Evolutionary conservation across 305 asterid species (phyloP).

Genomic region (Petunia hybrid): DNA sequence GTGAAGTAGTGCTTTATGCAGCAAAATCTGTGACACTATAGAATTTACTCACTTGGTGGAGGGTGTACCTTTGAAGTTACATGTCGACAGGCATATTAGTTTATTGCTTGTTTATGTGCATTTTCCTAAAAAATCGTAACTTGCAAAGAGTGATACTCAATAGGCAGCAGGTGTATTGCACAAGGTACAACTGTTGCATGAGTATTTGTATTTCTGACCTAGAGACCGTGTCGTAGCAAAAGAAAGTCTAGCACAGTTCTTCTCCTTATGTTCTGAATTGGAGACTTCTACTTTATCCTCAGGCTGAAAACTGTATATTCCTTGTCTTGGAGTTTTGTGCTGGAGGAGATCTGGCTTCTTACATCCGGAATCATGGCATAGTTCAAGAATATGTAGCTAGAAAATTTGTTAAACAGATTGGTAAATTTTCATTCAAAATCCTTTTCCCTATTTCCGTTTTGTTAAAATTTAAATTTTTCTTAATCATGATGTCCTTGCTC

Average conservation of each 20-base stretch:
- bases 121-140: neutral
- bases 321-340: slow-evolving; percentile 62
- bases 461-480: neutral
- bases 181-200: neutral
- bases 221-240: neutral
- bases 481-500: neutral
- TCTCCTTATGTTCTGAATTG: neutral
- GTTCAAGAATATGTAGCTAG: slow-evolving; percentile 50
- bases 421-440: slow-evolving; percentile 33
- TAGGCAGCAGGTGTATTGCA: slow-evolving; percentile 24
- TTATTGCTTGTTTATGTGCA: neutral
- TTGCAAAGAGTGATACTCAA: slow-evolving; percentile 3
- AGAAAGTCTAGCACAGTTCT: neutral
- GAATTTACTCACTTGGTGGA: neutral
- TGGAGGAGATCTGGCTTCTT: slow-evolving; percentile 61
- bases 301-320: slow-evolving; percentile 49
- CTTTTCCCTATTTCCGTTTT: neutral
- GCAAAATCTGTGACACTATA: neutral
- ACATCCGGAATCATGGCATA: slow-evolving; percentile 51
- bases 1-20: neutral
- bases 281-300: slow-evolving; percentile 24
- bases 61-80: neutral
- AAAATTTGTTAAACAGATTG: slow-evolving; percentile 58
- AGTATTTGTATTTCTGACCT: neutral
- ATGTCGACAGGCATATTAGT: neutral